Evolutionary conservation across 805 yeast genomes (phyloP).

Genomic region (Hanseniaspora guilliermondii): DNA sequence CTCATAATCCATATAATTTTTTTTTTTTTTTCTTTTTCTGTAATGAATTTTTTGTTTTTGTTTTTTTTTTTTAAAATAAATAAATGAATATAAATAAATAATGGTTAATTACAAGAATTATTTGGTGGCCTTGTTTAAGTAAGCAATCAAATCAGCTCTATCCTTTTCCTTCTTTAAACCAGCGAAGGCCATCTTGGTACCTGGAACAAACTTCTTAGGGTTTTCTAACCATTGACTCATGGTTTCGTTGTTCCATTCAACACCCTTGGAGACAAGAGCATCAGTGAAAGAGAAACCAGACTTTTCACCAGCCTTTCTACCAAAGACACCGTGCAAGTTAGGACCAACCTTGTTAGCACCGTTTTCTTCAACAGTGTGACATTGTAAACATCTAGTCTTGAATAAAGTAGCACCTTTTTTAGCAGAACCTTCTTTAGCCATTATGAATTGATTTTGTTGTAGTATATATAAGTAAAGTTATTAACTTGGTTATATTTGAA

Average conservation of each 20-base stretch:
- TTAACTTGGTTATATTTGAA: not conserved
- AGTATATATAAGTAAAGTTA: constrained; percentile 2
- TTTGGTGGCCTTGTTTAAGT: constrained; percentile 49
- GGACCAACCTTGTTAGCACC: constrained; percentile 99
- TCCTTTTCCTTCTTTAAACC: constrained; percentile 99
- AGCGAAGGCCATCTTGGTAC: constrained; percentile 99
- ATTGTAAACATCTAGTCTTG: constrained; percentile 98
- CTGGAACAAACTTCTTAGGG: constrained; percentile 99
- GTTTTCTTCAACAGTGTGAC: constrained; percentile 93
- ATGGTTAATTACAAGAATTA: constrained; percentile 22
- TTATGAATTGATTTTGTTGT: not conserved
- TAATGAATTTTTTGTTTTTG: no score
- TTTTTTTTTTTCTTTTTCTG: no score
- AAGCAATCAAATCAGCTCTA: constrained; percentile 91
- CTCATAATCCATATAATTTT: no score
- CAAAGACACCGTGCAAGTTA: constrained; percentile 87
- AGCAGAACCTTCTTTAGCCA: constrained; percentile 41
- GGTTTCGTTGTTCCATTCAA: constrained; percentile 73
- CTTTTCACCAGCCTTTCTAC: constrained; percentile 85
- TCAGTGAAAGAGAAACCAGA: constrained; percentile 93
- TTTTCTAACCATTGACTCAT: constrained; percentile 92
- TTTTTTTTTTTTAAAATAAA: not conserved
- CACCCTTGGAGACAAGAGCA: constrained; percentile 94
- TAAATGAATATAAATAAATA: not conserved
- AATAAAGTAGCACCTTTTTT: constrained; percentile 96